Conservation (phyloP, 148 eudicot species). For the Chenopodium suecicum region DNA sequence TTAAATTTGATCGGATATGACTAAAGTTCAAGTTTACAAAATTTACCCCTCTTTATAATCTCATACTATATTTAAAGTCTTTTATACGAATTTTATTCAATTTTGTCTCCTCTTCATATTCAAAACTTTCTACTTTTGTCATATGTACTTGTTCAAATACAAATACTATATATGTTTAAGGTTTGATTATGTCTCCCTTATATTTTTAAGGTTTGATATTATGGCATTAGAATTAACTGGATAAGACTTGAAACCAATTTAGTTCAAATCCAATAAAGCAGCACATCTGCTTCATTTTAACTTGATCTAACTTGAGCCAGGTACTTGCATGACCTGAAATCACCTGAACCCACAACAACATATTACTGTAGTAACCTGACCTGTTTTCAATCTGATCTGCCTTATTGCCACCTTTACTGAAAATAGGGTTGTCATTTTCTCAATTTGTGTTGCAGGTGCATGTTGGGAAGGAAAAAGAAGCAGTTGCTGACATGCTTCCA, state of each 20-base stretch:
- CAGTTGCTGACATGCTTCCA: constrained; percentile 88
- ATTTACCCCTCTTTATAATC: too few species aligned
- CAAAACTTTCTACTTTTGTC: too few species aligned
- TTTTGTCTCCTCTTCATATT: too few species aligned
- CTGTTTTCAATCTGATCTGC: not conserved
- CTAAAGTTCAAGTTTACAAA: too few species aligned
- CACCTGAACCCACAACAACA: not conserved
- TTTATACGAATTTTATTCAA: too few species aligned
- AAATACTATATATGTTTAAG: too few species aligned
- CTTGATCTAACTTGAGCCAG: not conserved
- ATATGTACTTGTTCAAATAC: too few species aligned
- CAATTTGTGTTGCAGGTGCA: constrained; percentile 49
- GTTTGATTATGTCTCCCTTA: too few species aligned
- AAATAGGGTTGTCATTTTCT: not conserved
- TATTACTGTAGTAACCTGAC: not conserved
- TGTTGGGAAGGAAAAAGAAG: constrained; percentile 90
- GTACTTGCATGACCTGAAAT: not conserved
- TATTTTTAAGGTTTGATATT: not conserved
- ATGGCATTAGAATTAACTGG: not conserved
- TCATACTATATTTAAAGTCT: too few species aligned
- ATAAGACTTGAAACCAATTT: not conserved
- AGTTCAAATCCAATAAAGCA: not conserved
- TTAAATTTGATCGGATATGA: too few species aligned
- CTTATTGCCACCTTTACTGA: not conserved
- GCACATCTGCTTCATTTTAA: not conserved